These are phyloP conservation scores for Bertia moriformis DNA, from an alignment of 2,329 filamentous ascomycete species.

Conservation along the genomic window DNA sequence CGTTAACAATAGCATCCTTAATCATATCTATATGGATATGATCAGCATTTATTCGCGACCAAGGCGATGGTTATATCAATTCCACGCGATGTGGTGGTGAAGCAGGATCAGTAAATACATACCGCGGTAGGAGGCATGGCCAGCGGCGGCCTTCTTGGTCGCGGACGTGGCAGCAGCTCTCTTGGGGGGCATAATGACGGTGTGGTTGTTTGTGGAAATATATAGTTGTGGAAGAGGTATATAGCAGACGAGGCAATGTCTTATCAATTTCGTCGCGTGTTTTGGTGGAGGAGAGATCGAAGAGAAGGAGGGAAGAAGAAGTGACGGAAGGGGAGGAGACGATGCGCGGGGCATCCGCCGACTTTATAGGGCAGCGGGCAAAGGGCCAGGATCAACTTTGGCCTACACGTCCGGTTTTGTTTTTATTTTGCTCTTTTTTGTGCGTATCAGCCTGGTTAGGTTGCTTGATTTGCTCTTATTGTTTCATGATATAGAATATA, in stretches of 20 bases:
- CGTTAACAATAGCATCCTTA: constrained; percentile 56
- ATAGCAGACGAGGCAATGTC: too few relatives aligned
- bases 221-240: too few relatives aligned
- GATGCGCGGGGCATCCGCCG: constrained; percentile 18
- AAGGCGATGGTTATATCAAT: constrained; percentile 17
- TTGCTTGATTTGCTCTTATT: too few relatives aligned
- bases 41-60: constrained; percentile 41
- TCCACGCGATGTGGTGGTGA: constrained; percentile 27
- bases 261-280: too few relatives aligned
- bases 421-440: too few relatives aligned
- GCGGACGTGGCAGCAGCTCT: constrained; percentile 35
- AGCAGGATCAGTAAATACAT: constrained; percentile 18
- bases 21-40: constrained; percentile 43
- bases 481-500: too few relatives aligned
- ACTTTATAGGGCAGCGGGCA: constrained; percentile 23
- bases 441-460: too few relatives aligned
- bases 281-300: too few relatives aligned
- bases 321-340: constrained; percentile 18
- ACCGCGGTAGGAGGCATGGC: constrained; percentile 56
- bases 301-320: constrained; percentile 14
- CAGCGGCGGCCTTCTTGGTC: constrained; percentile 39
- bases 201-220: constrained; percentile 1
- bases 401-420: too few relatives aligned
- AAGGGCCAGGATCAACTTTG: constrained; percentile 25
- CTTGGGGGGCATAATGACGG: constrained; percentile 48